Conservation (phyloP, 73 alveolate genomes). For the Halteria grandinella region DNA sequence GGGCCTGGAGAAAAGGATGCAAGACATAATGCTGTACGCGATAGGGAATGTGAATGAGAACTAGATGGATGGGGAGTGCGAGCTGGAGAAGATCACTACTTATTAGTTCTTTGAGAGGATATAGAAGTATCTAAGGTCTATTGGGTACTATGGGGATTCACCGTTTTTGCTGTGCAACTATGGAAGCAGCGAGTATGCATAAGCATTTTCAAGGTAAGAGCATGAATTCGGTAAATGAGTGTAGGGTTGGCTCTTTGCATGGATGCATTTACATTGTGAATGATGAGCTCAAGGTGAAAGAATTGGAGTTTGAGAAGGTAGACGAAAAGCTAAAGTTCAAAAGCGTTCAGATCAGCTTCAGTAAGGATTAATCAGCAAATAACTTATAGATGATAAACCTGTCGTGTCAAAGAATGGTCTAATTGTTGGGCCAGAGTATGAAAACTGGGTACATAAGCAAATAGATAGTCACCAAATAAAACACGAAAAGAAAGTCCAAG, state of each 20-base stretch:
- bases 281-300: conserved; percentile 42
- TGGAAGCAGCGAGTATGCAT: conserved; percentile 68
- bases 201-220: conserved; percentile 50
- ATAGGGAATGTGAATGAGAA: conserved; percentile 62
- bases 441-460: background rate
- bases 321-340: conserved; percentile 15
- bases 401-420: conserved; percentile 33
- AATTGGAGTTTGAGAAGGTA: conserved; percentile 21
- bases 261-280: conserved; percentile 62
- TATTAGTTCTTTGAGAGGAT: conserved; percentile 53
- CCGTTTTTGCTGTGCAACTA: conserved; percentile 68
- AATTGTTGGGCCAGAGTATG: conserved; percentile 56
- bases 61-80: conserved; percentile 34
- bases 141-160: conserved; percentile 68
- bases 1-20: conserved; percentile 47
- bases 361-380: background rate
- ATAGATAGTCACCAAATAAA: background rate
- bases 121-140: conserved; percentile 59
- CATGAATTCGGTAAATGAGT: background rate
- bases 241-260: conserved; percentile 64
- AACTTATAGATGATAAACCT: conserved; percentile 45
- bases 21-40: conserved; percentile 62
- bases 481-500: background rate
- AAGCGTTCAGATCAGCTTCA: background rate
- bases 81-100: conserved; percentile 37